phyloP scores from a whole-genome alignment of 2,329 filamentous ascomycete genomes.

The Cryphonectria naterciae region DNA sequence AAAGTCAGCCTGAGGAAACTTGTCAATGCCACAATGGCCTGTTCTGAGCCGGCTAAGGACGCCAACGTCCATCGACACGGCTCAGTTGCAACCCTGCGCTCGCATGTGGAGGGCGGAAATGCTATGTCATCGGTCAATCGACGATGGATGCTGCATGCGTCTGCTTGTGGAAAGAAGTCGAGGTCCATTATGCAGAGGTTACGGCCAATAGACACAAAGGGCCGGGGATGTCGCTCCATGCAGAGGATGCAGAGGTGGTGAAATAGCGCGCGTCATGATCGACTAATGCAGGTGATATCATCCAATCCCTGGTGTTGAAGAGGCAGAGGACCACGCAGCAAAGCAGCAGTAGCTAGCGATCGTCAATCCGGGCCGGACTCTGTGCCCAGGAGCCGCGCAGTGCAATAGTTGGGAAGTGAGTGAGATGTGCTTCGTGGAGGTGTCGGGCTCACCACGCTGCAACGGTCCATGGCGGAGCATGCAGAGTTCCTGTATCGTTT shows the following conservation, averaged over 20 bases:
- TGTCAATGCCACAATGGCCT: slow-evolving; percentile 21
- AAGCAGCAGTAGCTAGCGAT: not conserved
- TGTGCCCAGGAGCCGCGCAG: not conserved
- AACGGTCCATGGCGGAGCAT: not conserved
- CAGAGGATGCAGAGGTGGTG: slow-evolving; percentile 21
- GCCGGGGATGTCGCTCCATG: slow-evolving; percentile 16
- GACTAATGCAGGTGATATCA: slow-evolving; percentile 8
- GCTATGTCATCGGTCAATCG: slow-evolving; percentile 22
- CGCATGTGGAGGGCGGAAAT: slow-evolving; percentile 21
- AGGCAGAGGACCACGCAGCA: not conserved
- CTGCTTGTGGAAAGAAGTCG: slow-evolving; percentile 22
- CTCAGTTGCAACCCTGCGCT: slow-evolving; percentile 6
- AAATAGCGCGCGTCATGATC: slow-evolving; percentile 4
- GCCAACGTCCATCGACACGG: slow-evolving; percentile 7
- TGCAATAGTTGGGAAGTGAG: not conserved
- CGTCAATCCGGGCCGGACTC: not conserved
- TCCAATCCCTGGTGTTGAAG: not conserved
- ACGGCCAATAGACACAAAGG: slow-evolving; percentile 20
- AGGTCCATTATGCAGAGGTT: slow-evolving; percentile 24
- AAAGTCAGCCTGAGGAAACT: slow-evolving; percentile 33
- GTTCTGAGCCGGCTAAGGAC: slow-evolving; percentile 7
- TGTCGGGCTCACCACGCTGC: not conserved
- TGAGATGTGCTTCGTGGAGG: not conserved
- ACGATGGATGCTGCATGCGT: slow-evolving; percentile 22
- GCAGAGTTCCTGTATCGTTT: not conserved